Evolutionary conservation across 768 basidiomycete species (phyloP), one percentile per base, ranked within the genome.

Genomic region (Lentinula boryana): DNA sequence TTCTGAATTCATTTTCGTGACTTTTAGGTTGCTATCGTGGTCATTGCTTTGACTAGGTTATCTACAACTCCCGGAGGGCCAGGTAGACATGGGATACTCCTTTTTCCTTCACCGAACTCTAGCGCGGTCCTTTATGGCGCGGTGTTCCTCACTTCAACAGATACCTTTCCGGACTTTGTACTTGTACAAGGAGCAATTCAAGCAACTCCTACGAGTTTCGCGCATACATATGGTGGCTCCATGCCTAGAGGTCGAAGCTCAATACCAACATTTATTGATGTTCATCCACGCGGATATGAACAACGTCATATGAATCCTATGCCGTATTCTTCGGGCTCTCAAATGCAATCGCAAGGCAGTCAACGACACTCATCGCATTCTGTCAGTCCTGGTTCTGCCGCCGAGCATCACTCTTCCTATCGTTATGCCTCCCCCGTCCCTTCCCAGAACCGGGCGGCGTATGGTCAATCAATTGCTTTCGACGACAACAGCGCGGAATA

Each of bases 121-220:
- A 80, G 76, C 60, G 77, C 79, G 18, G 67, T 83, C 49, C 75
- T 84, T 21, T 76, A 83, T 60, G 82, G 82, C 43, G 82, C 79
- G 4, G 65, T 84, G 33, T 82, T 83, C 63, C 74, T 81, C 50
- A 69, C 73, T 23, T 67, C 71, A 27, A 69, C 74, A n/a, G 49
- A 60, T 15, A 18, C n/a, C 8, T 82, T 82, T 70, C 82, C 81
- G n/a, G 75, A 74, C 54, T 78, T 81, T 59, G 68, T 60, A 43
- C 32, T 16, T 27, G 23, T 16, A 5, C 58, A 52, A 31, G 36
- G 49, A 40, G 57, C 57, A 36, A 33, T 23, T 6, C 43, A 56
- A 18, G 12, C 50, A 32, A 15, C 57, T 33, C 18, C 55, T 43
- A n/a, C 55, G 15, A 32, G 55, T 16, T 56, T 56, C 38, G 38